Percentiles rank a stretch among this genome's conserved stretches.
Conservation (phyloP, 345 rosid species). For the Populus davidiana region DNA sequence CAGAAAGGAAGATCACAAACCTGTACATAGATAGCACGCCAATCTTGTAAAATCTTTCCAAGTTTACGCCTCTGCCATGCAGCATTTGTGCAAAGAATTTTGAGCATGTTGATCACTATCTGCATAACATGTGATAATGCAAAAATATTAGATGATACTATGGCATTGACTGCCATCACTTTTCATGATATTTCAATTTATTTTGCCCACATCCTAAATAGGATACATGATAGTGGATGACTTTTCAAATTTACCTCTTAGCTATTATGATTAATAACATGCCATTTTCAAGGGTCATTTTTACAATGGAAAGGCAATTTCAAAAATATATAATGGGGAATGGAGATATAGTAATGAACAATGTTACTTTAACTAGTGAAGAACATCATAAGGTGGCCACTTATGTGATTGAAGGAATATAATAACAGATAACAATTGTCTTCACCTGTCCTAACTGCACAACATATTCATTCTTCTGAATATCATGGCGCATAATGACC, state of each 20-base stretch:
- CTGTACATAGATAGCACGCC: slow-evolving; percentile 84
- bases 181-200: background rate
- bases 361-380: background rate
- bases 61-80: slow-evolving; percentile 99
- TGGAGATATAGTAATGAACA: background rate
- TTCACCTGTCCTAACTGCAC: slow-evolving; percentile 75
- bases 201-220: background rate
- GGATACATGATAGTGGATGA: background rate
- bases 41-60: slow-evolving; percentile 92
- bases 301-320: background rate
- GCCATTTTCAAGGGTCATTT: background rate
- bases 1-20: slow-evolving; percentile 30
- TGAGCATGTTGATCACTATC: slow-evolving; percentile 84
- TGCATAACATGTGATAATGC: slow-evolving; percentile 42
- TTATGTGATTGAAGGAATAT: background rate
- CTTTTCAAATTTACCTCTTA: background rate
- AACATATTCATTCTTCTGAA: slow-evolving; percentile 68
- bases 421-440: slow-evolving; percentile 2
- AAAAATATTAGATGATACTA: background rate
- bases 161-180: background rate
- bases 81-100: slow-evolving; percentile 87
- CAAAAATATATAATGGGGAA: background rate
- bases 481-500: slow-evolving; percentile 52
- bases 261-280: background rate
- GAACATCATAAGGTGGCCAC: background rate